Percentiles rank a stretch among this genome's conserved stretches.
phyloP scores from a whole-genome alignment of 108 stramenopile species.

The Cyclotella atomus region DNA sequence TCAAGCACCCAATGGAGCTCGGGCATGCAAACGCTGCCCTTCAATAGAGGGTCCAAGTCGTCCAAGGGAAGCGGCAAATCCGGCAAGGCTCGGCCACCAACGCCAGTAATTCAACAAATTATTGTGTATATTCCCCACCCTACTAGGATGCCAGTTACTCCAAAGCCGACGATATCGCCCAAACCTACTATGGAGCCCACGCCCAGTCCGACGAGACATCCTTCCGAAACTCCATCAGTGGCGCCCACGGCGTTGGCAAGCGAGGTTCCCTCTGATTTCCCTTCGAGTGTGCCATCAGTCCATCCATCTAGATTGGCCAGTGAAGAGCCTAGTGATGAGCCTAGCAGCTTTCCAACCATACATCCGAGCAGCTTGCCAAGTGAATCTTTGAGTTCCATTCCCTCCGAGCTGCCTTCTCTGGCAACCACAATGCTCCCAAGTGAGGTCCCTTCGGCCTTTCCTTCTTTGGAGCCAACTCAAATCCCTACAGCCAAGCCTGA shows the following conservation, averaged over 20 bases:
- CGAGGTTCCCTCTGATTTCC: slow-evolving; percentile 7
- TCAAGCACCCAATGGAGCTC: background rate
- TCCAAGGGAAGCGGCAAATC: background rate
- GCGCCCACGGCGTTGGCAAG: background rate
- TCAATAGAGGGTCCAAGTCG: background rate
- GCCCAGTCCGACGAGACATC: background rate
- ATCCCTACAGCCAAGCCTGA: background rate
- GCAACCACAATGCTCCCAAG: no score
- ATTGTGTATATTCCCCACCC: background rate
- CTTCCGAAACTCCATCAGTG: slow-evolving; percentile 7
- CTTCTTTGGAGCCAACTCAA: background rate
- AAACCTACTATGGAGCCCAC: background rate
- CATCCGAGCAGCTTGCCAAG: background rate
- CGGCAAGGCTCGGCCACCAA: background rate
- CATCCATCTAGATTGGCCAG: background rate
- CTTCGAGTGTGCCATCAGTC: no score
- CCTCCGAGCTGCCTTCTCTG: no score
- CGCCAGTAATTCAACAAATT: background rate
- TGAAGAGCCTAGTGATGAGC: background rate
- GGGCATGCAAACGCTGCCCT: background rate
- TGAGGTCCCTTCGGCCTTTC: background rate
- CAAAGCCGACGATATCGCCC: background rate
- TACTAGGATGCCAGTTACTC: slow-evolving; percentile 1
- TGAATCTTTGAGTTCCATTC: background rate
- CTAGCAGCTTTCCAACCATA: background rate